These are phyloP conservation scores for Kluyveromyces marxianus DNA, from an alignment of 1,139 yeast genomes.

Conservation along the genomic window DNA sequence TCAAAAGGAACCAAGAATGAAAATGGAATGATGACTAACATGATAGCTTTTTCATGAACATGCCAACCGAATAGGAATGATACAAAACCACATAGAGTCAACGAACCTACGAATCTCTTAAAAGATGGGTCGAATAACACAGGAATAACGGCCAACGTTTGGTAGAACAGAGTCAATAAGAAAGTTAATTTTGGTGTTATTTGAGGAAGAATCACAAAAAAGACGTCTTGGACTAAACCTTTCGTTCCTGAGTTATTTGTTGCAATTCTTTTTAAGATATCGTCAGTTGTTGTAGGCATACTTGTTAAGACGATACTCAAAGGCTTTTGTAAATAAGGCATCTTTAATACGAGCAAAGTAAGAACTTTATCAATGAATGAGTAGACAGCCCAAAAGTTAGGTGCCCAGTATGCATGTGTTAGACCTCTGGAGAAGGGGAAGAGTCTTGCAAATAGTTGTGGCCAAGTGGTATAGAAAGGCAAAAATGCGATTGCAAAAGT, in stretches of 20 bases:
- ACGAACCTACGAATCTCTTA: constrained; percentile 71
- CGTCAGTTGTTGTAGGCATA: constrained; percentile 26
- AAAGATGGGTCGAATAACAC: constrained; percentile 67
- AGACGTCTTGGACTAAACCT: constrained; percentile 88
- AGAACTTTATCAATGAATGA: constrained; percentile 75
- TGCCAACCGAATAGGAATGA: constrained; percentile 97
- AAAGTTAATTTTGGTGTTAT: constrained; percentile 75
- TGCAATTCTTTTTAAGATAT: constrained; percentile 25
- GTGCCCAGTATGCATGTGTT: constrained; percentile 99
- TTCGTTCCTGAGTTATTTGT: constrained; percentile 51
- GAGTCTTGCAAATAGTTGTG: constrained; percentile 58
- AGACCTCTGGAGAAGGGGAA: constrained; percentile 94
- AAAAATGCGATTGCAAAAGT: constrained; percentile 68
- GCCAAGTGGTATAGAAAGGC: constrained; percentile 67
- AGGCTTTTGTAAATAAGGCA: constrained; percentile 39
- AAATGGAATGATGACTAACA: constrained; percentile 84
- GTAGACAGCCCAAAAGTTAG: constrained; percentile 92
- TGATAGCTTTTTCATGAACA: constrained; percentile 93
- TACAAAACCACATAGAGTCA: constrained; percentile 85
- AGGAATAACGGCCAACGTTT: constrained; percentile 65
- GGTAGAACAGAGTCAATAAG: constrained; percentile 71
- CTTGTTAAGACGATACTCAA: constrained; percentile 2
- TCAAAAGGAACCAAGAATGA: constrained; percentile 70
- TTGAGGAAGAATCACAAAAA: constrained; percentile 71
- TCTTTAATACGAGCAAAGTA: constrained; percentile 41